Percentiles rank a stretch among this genome's conserved stretches.
phyloP scores from a whole-genome alignment of 352 stramenopile genomes.

The Phytophthora quininea region DNA sequence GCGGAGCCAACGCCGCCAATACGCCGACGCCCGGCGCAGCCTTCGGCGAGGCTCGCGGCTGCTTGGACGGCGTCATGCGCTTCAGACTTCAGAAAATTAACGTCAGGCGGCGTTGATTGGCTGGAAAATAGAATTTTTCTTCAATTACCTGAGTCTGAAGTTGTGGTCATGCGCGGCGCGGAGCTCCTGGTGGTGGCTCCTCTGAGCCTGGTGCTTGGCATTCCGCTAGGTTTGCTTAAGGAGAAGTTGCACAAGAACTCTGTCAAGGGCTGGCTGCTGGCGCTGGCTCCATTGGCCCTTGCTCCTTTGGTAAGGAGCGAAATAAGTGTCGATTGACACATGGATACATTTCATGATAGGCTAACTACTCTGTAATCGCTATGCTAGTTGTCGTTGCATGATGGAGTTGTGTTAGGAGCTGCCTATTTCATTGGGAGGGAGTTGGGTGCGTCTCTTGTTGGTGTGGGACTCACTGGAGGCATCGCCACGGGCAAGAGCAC shows the following conservation, averaged over 20 bases:
- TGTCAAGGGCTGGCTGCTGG: constrained; percentile 47
- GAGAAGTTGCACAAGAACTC: constrained; percentile 52
- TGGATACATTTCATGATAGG: no score
- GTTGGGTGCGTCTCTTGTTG: constrained; percentile 66
- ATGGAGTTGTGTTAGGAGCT: constrained; percentile 25
- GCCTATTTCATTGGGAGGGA: constrained; percentile 46
- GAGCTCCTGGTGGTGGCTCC: constrained; percentile 45
- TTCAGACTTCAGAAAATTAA: constrained; percentile 6
- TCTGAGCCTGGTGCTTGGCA: constrained; percentile 46
- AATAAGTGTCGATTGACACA: no score
- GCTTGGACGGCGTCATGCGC: constrained; percentile 24
- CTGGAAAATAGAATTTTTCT: neutral
- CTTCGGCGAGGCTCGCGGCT: constrained; percentile 10
- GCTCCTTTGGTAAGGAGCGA: constrained; percentile 43
- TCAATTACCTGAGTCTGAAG: constrained; percentile 10
- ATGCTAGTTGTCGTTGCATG: constrained; percentile 47
- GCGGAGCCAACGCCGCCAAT: constrained; percentile 44
- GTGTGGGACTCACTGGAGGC: constrained; percentile 80
- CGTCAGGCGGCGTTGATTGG: neutral
- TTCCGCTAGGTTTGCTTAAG: constrained; percentile 58
- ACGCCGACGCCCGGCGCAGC: constrained; percentile 3
- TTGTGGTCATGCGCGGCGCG: constrained; percentile 19
- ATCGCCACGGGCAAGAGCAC: constrained; percentile 88
- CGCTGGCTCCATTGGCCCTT: constrained; percentile 43
- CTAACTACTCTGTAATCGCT: neutral